Conservation (phyloP, 2,329 filamentous ascomycete genomes). For the Rugonectria rugulosa region DNA sequence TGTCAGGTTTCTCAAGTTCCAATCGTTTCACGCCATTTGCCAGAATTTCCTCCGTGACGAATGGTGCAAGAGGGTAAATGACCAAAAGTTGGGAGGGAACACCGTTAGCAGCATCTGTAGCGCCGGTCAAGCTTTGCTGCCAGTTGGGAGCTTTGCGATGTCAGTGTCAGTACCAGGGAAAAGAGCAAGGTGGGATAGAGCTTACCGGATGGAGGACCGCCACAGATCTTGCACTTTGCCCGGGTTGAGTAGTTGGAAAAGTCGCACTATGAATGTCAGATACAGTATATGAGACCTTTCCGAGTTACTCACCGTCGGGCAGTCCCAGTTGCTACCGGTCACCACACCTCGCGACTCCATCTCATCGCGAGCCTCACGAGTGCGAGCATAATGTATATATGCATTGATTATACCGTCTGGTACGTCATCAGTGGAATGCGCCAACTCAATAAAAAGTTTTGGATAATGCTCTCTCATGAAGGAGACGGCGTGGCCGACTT, state of each 20-base stretch:
- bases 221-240: constrained; percentile 49
- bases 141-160: constrained; percentile 36
- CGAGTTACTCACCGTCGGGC: constrained; percentile 44
- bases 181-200: neutral
- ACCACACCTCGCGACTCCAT: constrained; percentile 31
- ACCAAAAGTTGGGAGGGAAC: constrained; percentile 78
- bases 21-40: constrained; percentile 78
- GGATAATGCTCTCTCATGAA: constrained; percentile 55
- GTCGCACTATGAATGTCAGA: constrained; percentile 42
- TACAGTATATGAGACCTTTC: neutral
- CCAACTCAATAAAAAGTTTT: constrained; percentile 47
- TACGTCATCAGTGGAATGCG: constrained; percentile 47
- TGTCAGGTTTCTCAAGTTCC: constrained; percentile 66
- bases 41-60: constrained; percentile 75
- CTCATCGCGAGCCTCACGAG: constrained; percentile 45
- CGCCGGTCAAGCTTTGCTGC: constrained; percentile 53
- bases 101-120: constrained; percentile 59
- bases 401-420: constrained; percentile 48
- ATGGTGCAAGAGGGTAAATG: constrained; percentile 73
- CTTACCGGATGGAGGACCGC: constrained; percentile 42
- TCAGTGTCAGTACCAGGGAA: constrained; percentile 5
- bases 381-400: constrained; percentile 52
- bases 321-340: constrained; percentile 45
- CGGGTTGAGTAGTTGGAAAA: constrained; percentile 50
- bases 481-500: constrained; percentile 48